Percentiles rank a stretch among this genome's conserved stretches.
Conservation (phyloP, 2,329 filamentous ascomycete species). For the Falciphora oryzae region DNA sequence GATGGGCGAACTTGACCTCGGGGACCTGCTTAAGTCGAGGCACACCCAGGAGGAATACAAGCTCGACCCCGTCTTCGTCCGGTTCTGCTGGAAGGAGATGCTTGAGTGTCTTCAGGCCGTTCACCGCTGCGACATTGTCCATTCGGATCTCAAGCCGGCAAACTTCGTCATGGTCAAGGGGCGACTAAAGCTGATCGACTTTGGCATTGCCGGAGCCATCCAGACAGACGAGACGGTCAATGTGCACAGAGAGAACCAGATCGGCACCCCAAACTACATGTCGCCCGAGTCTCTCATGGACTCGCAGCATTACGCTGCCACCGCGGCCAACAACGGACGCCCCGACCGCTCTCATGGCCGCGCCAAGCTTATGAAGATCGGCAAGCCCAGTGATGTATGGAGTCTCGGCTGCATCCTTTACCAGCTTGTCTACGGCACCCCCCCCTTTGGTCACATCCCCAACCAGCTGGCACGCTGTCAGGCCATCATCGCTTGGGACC, state of each 20-base stretch:
- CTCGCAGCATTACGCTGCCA: constrained; percentile 52
- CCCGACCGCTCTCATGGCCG: constrained; percentile 31
- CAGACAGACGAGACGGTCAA: constrained; percentile 94
- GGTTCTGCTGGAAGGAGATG: constrained; percentile 99
- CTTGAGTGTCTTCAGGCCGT: constrained; percentile 89
- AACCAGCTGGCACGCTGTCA: constrained; percentile 83
- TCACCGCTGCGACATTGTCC: constrained; percentile 85
- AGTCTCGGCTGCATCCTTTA: constrained; percentile 93
- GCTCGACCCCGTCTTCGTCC: constrained; percentile 84
- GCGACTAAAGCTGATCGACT: constrained; percentile 91
- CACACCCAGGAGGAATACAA: constrained; percentile 65
- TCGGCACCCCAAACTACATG: constrained; percentile 99
- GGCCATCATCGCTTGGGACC: constrained; percentile 75
- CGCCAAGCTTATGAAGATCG: constrained; percentile 85
- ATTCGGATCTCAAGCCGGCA: constrained; percentile 93
- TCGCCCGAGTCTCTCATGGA: constrained; percentile 91
- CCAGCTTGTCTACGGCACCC: constrained; percentile 97
- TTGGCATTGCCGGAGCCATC: constrained; percentile 96
- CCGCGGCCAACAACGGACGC: constrained; percentile 33
- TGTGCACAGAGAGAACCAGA: constrained; percentile 89
- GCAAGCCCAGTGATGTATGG: constrained; percentile 95
- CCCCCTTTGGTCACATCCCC: constrained; percentile 86
- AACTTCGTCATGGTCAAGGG: constrained; percentile 94
- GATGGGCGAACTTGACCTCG: constrained; percentile 89
- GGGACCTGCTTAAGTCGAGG: constrained; percentile 72